A percentile compares a stretch with the other conserved stretches of the same genome.
Conservation (phyloP, 441 rosid species). For the Adansonia rubrostipa region DNA sequence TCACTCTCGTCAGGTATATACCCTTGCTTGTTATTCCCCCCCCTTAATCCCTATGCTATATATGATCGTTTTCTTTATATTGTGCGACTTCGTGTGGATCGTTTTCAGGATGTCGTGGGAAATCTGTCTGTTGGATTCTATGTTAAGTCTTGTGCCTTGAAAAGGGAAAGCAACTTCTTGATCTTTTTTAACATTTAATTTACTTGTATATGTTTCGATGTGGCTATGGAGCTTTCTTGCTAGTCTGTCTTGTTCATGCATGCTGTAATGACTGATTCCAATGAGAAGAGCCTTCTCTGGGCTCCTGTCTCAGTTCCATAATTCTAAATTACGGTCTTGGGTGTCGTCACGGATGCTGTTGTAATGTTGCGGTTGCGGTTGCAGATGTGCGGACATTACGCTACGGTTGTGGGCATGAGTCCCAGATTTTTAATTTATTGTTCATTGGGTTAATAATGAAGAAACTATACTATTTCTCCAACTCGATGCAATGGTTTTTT, state of each 20-base stretch:
- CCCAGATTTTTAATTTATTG: neutral
- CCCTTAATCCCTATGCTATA: too few relatives aligned
- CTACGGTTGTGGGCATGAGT: too few relatives aligned
- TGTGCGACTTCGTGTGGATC: neutral
- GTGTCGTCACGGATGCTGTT: too few relatives aligned
- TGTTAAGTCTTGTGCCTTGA: neutral
- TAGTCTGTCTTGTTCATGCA: neutral
- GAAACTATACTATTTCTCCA: neutral
- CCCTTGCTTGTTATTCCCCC: neutral
- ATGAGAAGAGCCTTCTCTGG: neutral
- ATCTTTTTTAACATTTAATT: neutral
- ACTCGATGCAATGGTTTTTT: too few relatives aligned
- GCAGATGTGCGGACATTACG: too few relatives aligned
- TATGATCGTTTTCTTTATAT: neutral
- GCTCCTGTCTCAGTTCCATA: too few relatives aligned
- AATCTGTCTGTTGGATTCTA: neutral
- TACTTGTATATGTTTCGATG: neutral
- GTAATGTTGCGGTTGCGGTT: too few relatives aligned
- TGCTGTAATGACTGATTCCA: neutral
- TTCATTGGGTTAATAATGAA: neutral
- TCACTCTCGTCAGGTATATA: constrained; percentile 63
- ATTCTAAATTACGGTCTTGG: too few relatives aligned
- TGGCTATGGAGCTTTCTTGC: neutral
- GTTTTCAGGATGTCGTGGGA: neutral
- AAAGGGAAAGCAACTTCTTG: neutral